phyloP scores from a whole-genome alignment of 1,284 basidiomycete genomes.

The Tetrapyrgos nigripes region DNA sequence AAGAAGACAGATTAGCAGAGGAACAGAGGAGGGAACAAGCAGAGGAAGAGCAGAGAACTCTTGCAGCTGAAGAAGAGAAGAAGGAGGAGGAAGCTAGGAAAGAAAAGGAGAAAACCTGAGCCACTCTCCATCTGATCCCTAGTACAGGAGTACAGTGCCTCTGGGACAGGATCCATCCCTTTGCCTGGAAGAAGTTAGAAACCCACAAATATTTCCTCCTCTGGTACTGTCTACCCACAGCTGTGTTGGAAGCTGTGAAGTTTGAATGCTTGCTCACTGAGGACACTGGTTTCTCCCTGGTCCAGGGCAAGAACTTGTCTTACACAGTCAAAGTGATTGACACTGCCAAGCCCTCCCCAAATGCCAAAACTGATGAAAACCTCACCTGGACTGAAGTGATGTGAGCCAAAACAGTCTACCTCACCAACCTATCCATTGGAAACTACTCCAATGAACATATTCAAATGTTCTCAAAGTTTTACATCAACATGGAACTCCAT shows the following conservation, averaged over 20 bases:
- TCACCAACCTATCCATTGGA: background rate
- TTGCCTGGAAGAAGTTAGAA: too few relatives aligned
- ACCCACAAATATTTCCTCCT: too few relatives aligned
- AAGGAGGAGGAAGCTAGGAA: background rate
- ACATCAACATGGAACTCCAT: slow-evolving; percentile 12
- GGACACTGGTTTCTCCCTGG: background rate
- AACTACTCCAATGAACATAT: too few relatives aligned
- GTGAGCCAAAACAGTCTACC: background rate
- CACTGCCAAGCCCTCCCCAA: too few relatives aligned
- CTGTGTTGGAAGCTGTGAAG: background rate
- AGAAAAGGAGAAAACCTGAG: slow-evolving; percentile 3
- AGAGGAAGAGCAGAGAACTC: background rate
- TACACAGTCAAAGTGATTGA: background rate
- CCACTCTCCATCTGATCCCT: background rate
- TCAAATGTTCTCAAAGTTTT: too few relatives aligned
- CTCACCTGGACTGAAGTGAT: slow-evolving; percentile 2
- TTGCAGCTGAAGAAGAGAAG: background rate
- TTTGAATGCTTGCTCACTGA: background rate
- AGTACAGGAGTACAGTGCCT: background rate
- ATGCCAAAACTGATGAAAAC: background rate
- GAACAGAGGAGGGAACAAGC: background rate
- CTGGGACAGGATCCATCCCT: background rate
- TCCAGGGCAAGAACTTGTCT: background rate
- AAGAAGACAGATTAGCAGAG: background rate
- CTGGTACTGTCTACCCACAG: too few relatives aligned